Conservation (phyloP, 169 alveolate species). For the Theileria orientalis region DNA sequence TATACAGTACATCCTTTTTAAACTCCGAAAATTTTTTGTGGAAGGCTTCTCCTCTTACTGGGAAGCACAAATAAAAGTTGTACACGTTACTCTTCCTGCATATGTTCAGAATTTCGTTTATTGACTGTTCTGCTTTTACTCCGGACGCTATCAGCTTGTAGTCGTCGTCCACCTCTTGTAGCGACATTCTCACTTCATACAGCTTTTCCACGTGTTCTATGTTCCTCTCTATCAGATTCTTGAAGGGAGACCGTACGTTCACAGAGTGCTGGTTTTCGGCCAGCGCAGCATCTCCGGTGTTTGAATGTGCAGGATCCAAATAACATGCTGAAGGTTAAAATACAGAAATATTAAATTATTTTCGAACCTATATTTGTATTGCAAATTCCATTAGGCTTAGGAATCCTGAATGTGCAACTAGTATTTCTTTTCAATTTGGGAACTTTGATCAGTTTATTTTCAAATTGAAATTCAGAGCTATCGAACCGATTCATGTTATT, state of each 20-base stretch:
- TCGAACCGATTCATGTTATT: constrained; percentile 1
- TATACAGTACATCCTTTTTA: constrained; percentile 2
- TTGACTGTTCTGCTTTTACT: constrained; percentile 28
- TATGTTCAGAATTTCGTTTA: constrained; percentile 41
- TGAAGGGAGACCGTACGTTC: constrained; percentile 48
- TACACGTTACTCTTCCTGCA: constrained; percentile 58
- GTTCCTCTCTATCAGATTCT: constrained; percentile 18
- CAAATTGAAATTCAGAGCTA: constrained; percentile 11
- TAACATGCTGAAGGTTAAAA: background rate
- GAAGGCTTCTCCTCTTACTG: constrained; percentile 58
- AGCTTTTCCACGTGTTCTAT: constrained; percentile 38
- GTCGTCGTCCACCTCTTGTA: constrained; percentile 15
- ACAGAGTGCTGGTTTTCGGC: constrained; percentile 40
- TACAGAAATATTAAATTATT: background rate
- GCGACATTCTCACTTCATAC: constrained; percentile 36
- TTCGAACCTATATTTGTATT: background rate
- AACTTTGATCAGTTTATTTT: background rate
- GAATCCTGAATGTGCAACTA: constrained; percentile 18
- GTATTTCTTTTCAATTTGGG: constrained; percentile 11
- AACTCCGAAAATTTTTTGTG: constrained; percentile 33
- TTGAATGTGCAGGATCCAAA: background rate
- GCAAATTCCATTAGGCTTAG: background rate
- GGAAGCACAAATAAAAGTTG: constrained; percentile 64
- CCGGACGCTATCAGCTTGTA: constrained; percentile 46
- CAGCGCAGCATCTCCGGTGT: background rate